Base-by-base conservation (phyloP, 2,329 filamentous ascomycete genomes). In the Scortechinia acanthostroma region DNA sequence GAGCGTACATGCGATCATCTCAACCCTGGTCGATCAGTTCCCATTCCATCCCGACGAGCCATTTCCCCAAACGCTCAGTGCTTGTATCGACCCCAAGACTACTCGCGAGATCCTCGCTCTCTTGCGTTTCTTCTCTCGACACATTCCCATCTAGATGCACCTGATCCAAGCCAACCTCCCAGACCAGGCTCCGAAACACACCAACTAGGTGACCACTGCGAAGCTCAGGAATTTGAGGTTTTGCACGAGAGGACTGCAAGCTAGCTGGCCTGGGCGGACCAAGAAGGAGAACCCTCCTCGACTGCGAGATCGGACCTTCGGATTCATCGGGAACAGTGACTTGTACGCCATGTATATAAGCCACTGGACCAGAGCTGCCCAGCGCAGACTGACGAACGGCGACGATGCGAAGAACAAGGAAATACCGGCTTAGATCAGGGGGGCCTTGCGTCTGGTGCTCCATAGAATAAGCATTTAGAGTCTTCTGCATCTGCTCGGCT, bases 1-100 rank as follows among this genome's bases (percentile, higher is more conserved):
- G n/a, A n/a, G n/a, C n/a, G n/a, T n/a, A n/a, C n/a, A n/a, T n/a
- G n/a, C n/a, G n/a, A n/a, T n/a, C n/a, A n/a, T n/a, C n/a, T n/a
- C n/a, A n/a, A n/a, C n/a, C n/a, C n/a, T n/a, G n/a, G n/a, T 40
- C 17, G 35, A 40, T 10, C 6, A 40, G 17, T 6, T 65, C 61
- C 64, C 64, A 68, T 48, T 66, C 61, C 53, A 63, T 56, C 19
- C 55, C 57, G 19, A 67, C 56, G 14, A 61, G 49, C 61, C 64
- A 67, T 21, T 47, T 53, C 21, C 54, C 51, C 22, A 20, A 43
- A 5, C 19, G 13, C 23, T 35, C 40, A 2, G 25, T 45, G n/a
- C 4, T 13, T 22, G 15, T 42, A n/a, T n/a, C n/a, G n/a, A n/a
- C n/a, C n/a, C n/a, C n/a, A n/a, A n/a, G n/a, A n/a, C n/a, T n/a